Conservation (phyloP, 1,139 yeast species). For the Hyphopichia buzzinii region DNA sequence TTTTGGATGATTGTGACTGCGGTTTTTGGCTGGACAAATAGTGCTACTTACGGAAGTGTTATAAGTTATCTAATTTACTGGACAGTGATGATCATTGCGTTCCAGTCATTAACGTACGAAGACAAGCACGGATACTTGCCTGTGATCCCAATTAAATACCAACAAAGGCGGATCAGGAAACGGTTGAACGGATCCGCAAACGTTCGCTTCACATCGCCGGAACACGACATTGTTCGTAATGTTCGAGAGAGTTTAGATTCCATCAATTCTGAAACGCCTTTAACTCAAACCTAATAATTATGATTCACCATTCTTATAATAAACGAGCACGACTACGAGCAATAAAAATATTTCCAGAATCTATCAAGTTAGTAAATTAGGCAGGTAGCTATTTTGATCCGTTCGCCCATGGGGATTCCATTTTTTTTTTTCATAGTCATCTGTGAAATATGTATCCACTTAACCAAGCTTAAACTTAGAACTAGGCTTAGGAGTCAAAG, state of each 20-base stretch:
- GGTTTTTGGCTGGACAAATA: slow-evolving; percentile 48
- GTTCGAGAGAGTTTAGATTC: slow-evolving; percentile 26
- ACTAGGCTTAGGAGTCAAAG: too few relatives aligned
- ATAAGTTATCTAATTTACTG: slow-evolving; percentile 37
- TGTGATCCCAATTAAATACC: slow-evolving; percentile 54
- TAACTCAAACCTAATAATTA: slow-evolving; percentile 9
- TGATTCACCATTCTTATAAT: too few relatives aligned
- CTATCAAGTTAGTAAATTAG: too few relatives aligned
- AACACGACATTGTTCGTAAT: slow-evolving; percentile 3
- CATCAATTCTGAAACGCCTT: slow-evolving; percentile 26
- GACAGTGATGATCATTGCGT: slow-evolving; percentile 26
- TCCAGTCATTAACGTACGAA: slow-evolving; percentile 27
- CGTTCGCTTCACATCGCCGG: slow-evolving; percentile 10
- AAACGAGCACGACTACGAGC: too few relatives aligned
- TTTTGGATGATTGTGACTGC: slow-evolving; percentile 48
- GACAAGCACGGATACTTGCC: slow-evolving; percentile 34
- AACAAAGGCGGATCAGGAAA: slow-evolving; percentile 49
- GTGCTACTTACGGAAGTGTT: slow-evolving; percentile 49
- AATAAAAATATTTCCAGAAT: too few relatives aligned
- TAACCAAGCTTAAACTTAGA: too few relatives aligned
- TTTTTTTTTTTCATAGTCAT: too few relatives aligned
- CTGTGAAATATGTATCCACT: too few relatives aligned
- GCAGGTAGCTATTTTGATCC: too few relatives aligned
- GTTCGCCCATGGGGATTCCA: too few relatives aligned
- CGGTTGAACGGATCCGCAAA: slow-evolving; percentile 17